phyloP scores from a whole-genome alignment of 2,329 filamentous ascomycete genomes.

The Aspergillus terreus region DNA sequence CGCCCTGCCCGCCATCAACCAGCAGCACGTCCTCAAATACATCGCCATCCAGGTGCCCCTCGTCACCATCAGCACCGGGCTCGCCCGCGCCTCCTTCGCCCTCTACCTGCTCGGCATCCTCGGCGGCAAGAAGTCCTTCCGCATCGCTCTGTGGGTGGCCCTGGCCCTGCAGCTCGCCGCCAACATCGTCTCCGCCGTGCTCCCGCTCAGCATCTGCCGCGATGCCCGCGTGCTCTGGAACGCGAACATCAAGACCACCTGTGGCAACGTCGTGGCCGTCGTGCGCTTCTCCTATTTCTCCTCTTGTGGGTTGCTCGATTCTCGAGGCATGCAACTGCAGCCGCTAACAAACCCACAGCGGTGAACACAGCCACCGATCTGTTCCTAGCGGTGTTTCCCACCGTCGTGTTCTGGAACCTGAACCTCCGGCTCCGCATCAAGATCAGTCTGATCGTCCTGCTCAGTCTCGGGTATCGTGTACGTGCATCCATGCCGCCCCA shows the following conservation, averaged over 20 bases:
- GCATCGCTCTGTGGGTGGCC: conserved; percentile 19
- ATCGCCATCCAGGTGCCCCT: conserved; percentile 25
- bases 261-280: conserved; percentile 17
- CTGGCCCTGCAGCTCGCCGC: conserved; percentile 22
- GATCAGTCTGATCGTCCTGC: conserved; percentile 23
- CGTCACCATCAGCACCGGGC: conserved; percentile 27
- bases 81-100: conserved; percentile 26
- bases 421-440: conserved; percentile 28
- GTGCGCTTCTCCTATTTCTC: conserved; percentile 29
- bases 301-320: conserved; percentile 15
- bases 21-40: conserved; percentile 20
- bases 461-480: conserved; percentile 28
- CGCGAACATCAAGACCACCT: conserved; percentile 19
- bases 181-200: conserved; percentile 23
- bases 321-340: too few relatives aligned
- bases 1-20: conserved; percentile 8
- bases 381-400: conserved; percentile 28
- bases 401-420: conserved; percentile 27
- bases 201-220: conserved; percentile 26
- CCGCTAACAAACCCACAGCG: conserved; percentile 5
- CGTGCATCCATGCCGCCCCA: not conserved
- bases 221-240: conserved; percentile 23
- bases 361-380: conserved; percentile 27
- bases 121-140: conserved; percentile 21
- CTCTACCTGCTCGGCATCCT: conserved; percentile 26